Percentiles rank a stretch among this genome's conserved stretches.
phyloP scores from a whole-genome alignment of 1,284 basidiomycete species.

The Thecaphora thlaspeos region DNA sequence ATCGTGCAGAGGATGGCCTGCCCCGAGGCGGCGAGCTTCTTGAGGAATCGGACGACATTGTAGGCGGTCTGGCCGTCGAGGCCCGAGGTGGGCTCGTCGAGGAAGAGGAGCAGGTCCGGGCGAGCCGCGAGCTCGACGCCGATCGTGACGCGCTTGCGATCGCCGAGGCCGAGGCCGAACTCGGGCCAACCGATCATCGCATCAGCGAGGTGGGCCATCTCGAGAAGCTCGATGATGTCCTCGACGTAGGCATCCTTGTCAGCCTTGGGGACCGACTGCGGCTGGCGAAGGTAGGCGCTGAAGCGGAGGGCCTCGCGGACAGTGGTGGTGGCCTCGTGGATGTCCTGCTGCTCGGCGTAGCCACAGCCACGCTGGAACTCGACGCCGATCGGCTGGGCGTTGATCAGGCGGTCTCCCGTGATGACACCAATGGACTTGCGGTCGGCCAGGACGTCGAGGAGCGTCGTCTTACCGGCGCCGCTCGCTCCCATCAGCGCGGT shows the following conservation, averaged over 20 bases:
- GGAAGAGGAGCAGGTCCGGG: constrained; percentile 61
- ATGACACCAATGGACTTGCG: constrained; percentile 78
- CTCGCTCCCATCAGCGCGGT: constrained; percentile 74
- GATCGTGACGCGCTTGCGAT: constrained; percentile 69
- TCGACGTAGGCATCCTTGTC: constrained; percentile 83
- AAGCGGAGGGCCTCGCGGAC: constrained; percentile 82
- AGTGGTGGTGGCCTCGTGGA: constrained; percentile 76
- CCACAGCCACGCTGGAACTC: constrained; percentile 71
- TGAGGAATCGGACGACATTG: constrained; percentile 35
- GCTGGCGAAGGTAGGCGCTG: constrained; percentile 78
- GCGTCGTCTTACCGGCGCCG: constrained; percentile 65
- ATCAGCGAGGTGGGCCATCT: constrained; percentile 70
- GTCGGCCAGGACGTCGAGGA: constrained; percentile 79
- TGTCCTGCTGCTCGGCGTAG: constrained; percentile 76
- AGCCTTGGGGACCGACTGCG: constrained; percentile 65
- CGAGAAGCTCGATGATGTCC: constrained; percentile 75
- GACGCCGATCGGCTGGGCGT: constrained; percentile 69
- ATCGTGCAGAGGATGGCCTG: constrained; percentile 41
- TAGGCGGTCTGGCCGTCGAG: constrained; percentile 32
- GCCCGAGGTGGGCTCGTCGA: constrained; percentile 40
- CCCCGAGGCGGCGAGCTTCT: constrained; percentile 30
- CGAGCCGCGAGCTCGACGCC: constrained; percentile 35
- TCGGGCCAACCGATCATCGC: constrained; percentile 66
- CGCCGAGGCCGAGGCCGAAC: constrained; percentile 63
- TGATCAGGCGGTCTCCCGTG: constrained; percentile 73